Percentiles rank a stretch among this genome's conserved stretches.
Conservation (phyloP, 2,329 filamentous ascomycete species). For the Sporothrix protearum region DNA sequence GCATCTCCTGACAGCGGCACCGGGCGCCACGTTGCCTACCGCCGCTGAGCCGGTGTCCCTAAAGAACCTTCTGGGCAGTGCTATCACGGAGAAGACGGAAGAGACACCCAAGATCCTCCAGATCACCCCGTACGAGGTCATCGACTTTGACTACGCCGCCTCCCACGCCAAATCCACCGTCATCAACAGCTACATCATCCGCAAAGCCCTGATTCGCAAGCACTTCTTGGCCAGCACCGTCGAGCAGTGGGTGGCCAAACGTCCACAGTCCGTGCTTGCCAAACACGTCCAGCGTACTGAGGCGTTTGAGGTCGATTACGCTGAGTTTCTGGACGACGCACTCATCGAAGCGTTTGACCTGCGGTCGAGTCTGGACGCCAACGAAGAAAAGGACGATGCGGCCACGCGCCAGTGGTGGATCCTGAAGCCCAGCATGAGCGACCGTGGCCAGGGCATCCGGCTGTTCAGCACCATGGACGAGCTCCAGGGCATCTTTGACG, state of each 20-base stretch:
- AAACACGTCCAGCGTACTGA: slow-evolving; percentile 73
- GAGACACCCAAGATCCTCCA: slow-evolving; percentile 57
- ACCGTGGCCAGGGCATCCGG: slow-evolving; percentile 87
- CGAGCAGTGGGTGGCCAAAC: slow-evolving; percentile 79
- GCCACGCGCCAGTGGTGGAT: slow-evolving; percentile 85
- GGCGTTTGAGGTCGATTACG: slow-evolving; percentile 91
- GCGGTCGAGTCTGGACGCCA: slow-evolving; percentile 69
- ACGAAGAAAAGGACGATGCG: slow-evolving; percentile 38
- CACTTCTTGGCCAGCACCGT: slow-evolving; percentile 86
- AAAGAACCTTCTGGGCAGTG: slow-evolving; percentile 36
- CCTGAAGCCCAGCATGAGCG: slow-evolving; percentile 95
- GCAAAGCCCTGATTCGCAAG: slow-evolving; percentile 94
- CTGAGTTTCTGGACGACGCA: slow-evolving; percentile 93
- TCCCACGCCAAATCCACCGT: slow-evolving; percentile 59
- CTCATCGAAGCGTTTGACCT: slow-evolving; percentile 87
- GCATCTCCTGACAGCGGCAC: slow-evolving; percentile 39
- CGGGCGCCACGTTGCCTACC: slow-evolving; percentile 9
- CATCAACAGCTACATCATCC: slow-evolving; percentile 88
- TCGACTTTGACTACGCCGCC: slow-evolving; percentile 77
- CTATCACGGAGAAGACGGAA: slow-evolving; percentile 14
- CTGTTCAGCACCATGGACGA: slow-evolving; percentile 83
- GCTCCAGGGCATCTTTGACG: slow-evolving; percentile 82
- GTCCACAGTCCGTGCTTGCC: slow-evolving; percentile 66
- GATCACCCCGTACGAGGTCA: slow-evolving; percentile 78
- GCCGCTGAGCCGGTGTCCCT: slow-evolving; percentile 37